A percentile compares a stretch with the other conserved stretches of the same genome.
These are phyloP conservation scores for Purpureocillium lavendulum DNA, from an alignment of 2,329 filamentous ascomycete genomes.

Conservation along the genomic window DNA sequence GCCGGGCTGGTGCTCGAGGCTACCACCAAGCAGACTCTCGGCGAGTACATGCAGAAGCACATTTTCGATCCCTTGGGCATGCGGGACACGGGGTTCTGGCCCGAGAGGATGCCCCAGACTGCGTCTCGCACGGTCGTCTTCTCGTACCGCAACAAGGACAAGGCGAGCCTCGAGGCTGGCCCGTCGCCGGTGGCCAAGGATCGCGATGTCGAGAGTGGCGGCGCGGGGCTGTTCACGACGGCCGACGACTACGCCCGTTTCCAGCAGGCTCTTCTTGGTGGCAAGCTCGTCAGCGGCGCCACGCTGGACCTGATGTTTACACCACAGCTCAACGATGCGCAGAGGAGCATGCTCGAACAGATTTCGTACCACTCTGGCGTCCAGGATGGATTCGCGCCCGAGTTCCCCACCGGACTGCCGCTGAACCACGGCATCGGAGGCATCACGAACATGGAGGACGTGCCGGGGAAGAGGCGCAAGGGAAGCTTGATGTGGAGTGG, in stretches of 20 bases:
- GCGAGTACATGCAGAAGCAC: conserved; percentile 26
- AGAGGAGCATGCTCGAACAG: conserved; percentile 11
- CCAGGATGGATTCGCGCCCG: conserved; percentile 22
- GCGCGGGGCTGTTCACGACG: conserved; percentile 33
- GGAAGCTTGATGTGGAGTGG: conserved; percentile 37
- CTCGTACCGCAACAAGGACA: conserved; percentile 12
- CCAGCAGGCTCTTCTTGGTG: conserved; percentile 22
- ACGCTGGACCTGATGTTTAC: conserved; percentile 26
- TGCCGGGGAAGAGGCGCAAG: conserved; percentile 28
- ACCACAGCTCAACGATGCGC: conserved; percentile 28
- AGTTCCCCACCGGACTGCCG: conserved; percentile 22
- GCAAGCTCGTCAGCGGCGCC: conserved; percentile 19
- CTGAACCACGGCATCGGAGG: conserved; percentile 30
- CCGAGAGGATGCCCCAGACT: conserved; percentile 16
- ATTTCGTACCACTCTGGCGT: conserved; percentile 10
- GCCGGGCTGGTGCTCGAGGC: conserved; percentile 34
- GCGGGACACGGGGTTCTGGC: conserved; percentile 27
- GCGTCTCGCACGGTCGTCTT: conserved; percentile 12
- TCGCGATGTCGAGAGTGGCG: conserved; percentile 30
- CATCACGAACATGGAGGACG: conserved; percentile 28
- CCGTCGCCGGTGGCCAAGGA: conserved; percentile 14
- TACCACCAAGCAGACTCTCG: conserved; percentile 26
- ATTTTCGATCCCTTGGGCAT: conserved; percentile 28
- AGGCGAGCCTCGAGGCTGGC: conserved; percentile 9
- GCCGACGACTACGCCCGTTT: conserved; percentile 29